Evolutionary conservation across 2,329 filamentous ascomycete species (phyloP).

Genomic region (Rutstroemia sp.): DNA sequence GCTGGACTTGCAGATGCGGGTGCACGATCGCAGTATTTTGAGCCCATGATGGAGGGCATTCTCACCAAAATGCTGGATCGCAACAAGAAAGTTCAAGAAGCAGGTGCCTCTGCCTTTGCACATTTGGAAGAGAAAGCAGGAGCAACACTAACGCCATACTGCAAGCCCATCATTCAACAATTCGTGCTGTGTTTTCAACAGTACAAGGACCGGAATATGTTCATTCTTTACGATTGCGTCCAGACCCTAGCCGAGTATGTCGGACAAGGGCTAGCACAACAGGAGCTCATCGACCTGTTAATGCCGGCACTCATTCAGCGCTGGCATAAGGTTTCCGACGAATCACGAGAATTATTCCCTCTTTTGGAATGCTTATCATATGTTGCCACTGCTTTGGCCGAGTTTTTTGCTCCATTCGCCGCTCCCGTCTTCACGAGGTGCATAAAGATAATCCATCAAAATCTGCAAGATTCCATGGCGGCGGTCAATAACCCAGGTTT

Average conservation of each 20-base stretch:
- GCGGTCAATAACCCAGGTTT: slow-evolving; percentile 58
- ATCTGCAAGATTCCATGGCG: slow-evolving; percentile 72
- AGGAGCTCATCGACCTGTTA: slow-evolving; percentile 72
- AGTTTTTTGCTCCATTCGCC: slow-evolving; percentile 78
- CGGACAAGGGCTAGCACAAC: slow-evolving; percentile 70
- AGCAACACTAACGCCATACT: slow-evolving; percentile 73
- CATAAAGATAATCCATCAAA: slow-evolving; percentile 84
- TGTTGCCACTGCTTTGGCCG: slow-evolving; percentile 77
- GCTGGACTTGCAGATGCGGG: slow-evolving; percentile 60
- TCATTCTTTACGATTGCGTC: slow-evolving; percentile 96
- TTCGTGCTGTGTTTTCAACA: slow-evolving; percentile 87
- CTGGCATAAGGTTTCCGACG: slow-evolving; percentile 80
- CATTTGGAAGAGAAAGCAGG: slow-evolving; percentile 93
- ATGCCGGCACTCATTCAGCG: slow-evolving; percentile 90
- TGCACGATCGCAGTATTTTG: slow-evolving; percentile 72
- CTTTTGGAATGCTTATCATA: slow-evolving; percentile 95
- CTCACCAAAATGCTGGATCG: slow-evolving; percentile 89
- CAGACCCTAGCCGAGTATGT: slow-evolving; percentile 94
- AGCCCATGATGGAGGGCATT: slow-evolving; percentile 96
- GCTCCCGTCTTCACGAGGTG: slow-evolving; percentile 81
- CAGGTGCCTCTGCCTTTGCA: slow-evolving; percentile 90
- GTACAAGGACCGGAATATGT: slow-evolving; percentile 99
- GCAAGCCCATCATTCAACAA: slow-evolving; percentile 81
- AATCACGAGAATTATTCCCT: slow-evolving; percentile 89
- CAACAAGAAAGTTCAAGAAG: slow-evolving; percentile 97